These are phyloP conservation scores for Claviceps arundinis DNA, from an alignment of 2,329 filamentous ascomycete species.

Conservation along the genomic window DNA sequence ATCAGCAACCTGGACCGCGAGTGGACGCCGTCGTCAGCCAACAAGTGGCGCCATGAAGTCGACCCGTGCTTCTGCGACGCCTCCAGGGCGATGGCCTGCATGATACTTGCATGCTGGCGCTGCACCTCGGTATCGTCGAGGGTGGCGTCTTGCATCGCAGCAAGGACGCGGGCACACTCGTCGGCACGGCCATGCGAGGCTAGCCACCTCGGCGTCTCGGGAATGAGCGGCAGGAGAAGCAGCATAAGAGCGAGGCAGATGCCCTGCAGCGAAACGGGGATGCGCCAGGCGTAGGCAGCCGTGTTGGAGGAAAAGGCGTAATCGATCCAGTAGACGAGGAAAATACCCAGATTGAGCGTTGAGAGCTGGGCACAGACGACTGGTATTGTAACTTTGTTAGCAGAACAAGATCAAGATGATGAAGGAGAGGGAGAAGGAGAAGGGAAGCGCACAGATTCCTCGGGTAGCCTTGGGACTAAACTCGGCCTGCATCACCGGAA, in stretches of 20 bases:
- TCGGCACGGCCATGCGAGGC: slow-evolving; percentile 23
- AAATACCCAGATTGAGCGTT: slow-evolving; percentile 32
- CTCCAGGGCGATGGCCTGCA: not conserved
- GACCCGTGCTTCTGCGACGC: not conserved
- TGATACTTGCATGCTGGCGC: not conserved
- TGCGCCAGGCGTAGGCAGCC: slow-evolving; percentile 23
- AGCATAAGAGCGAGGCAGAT: slow-evolving; percentile 27
- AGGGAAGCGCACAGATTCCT: slow-evolving; percentile 15
- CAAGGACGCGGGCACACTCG: slow-evolving; percentile 21
- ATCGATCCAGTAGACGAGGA: slow-evolving; percentile 32
- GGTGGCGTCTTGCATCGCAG: not conserved
- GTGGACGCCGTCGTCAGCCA: slow-evolving; percentile 19
- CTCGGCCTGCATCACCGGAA: slow-evolving; percentile 27
- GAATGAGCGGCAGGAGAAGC: slow-evolving; percentile 23
- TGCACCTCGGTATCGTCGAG: not conserved
- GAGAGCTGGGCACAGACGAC: slow-evolving; percentile 33
- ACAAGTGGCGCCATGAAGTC: slow-evolving; percentile 17
- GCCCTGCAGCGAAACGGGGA: slow-evolving; percentile 28
- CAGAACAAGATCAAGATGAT: not conserved
- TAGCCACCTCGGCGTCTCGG: slow-evolving; percentile 31
- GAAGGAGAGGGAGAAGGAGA: not conserved
- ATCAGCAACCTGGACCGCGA: slow-evolving; percentile 18
- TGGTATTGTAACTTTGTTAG: slow-evolving; percentile 6
- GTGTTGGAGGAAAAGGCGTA: slow-evolving; percentile 23
- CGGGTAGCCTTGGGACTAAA: slow-evolving; percentile 25